Conservation (phyloP, 306 rosid genomes). For the Cucurbita argyrosperma region DNA sequence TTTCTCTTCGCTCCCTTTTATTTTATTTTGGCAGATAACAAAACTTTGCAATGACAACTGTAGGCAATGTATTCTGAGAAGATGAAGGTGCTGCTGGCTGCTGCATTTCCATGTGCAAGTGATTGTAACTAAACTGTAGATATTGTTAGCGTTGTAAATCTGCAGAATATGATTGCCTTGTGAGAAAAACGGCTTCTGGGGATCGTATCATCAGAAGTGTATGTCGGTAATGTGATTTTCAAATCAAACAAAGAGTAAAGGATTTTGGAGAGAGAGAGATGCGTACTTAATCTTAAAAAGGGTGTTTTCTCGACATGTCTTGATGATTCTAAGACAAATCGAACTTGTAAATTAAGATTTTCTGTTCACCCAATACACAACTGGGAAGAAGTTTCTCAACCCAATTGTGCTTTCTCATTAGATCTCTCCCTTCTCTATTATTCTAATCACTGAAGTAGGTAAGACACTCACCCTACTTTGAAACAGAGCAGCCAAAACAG, state of each 20-base stretch:
- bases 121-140: slow-evolving; percentile 1
- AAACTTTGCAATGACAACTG: slow-evolving; percentile 1
- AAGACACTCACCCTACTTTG: background rate
- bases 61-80: slow-evolving; percentile 5
- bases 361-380: background rate
- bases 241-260: background rate
- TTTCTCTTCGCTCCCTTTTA: background rate
- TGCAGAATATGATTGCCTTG: background rate
- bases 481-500: background rate
- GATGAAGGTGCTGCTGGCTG: slow-evolving; percentile 1
- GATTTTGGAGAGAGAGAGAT: background rate
- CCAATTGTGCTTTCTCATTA: background rate
- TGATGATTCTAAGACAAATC: background rate
- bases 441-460: too few species aligned
- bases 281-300: background rate
- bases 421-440: too few species aligned
- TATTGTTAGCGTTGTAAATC: slow-evolving; percentile 1
- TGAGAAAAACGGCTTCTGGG: background rate
- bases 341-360: background rate
- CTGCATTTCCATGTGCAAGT: background rate
- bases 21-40: background rate
- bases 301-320: background rate
- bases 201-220: background rate
- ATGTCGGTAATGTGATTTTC: background rate
- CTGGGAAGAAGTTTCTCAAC: background rate